Base-by-base conservation (phyloP, 805 yeast genomes). In the Candida nemodendra region DNA sequence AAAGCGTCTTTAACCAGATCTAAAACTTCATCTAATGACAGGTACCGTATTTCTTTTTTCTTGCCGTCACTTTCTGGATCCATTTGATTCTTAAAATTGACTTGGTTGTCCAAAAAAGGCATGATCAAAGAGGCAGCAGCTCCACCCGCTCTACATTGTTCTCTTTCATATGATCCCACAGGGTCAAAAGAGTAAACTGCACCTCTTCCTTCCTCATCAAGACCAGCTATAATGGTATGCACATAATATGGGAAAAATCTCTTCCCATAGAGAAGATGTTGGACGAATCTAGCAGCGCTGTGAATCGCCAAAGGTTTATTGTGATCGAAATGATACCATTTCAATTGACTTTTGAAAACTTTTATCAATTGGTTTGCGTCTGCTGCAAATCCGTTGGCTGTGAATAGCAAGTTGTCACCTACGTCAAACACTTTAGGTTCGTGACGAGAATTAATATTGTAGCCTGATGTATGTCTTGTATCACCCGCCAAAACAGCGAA, bases 41-140 rank as follows among this genome's bases (percentile, higher is more conserved):
- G 71, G 56, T 75, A 86, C 58, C 78, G 72, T 44, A 80, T 59
- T 28, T 74, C 75, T 59, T 66, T 80, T 61, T 78, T 81, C 40
- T 72, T 72, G 15, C 93, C 95, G 42, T 85, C 71, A 9, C 85
- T 69, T 4, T 71, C 81, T 16, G 97, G 96, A 50, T 78, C 90
- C 61, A 72, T 78, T 65, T 93, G 99, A 69, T 93, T 93, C 62
- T 90, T 90, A 67, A 88, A 85, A 61, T 89, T 87, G 46, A 93
- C 99, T 70, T 93, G 99, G 64, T 90, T 91, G 65, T 93, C 99
- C 57, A 93, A 77, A 63, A 93, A 93, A 4, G 99, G 99, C 95
- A 90, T 89, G 50, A 93, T 89, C 66, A 93, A 76, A 47, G 89
- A 78, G 1, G 97, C 93, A 19, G 98, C 98, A 11, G 97, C 93